Conservation (phyloP, 1,284 basidiomycete species). For the Cystobasidium sp. region DNA sequence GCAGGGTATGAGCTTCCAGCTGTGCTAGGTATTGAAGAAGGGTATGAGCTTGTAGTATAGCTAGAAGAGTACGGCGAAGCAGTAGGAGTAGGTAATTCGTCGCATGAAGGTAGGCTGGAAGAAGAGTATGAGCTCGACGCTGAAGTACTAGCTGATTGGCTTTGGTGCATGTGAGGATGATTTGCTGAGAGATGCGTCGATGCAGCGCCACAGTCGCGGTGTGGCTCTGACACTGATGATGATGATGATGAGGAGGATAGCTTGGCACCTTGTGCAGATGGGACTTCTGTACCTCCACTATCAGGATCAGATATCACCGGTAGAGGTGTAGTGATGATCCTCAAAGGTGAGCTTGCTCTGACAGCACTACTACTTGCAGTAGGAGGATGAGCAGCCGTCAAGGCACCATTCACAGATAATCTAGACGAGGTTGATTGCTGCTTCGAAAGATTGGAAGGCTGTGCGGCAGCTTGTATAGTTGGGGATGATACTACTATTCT, state of each 20-base stretch:
- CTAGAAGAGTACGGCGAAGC: constrained; percentile 15
- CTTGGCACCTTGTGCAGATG: too few species aligned
- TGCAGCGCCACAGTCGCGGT: too few species aligned
- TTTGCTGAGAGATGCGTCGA: too few species aligned
- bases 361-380: not conserved
- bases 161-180: too few species aligned
- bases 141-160: too few species aligned
- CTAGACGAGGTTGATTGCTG: not conserved
- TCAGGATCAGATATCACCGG: not conserved
- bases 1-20: not conserved
- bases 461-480: too few species aligned
- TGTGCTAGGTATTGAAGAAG: constrained; percentile 20
- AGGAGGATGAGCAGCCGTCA: not conserved
- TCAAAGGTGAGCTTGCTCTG: not conserved
- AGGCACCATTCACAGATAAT: not conserved
- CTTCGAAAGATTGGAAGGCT: not conserved
- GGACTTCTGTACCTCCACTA: too few species aligned
- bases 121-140: not conserved
- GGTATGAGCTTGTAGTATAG: not conserved
- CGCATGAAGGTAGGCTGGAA: not conserved
- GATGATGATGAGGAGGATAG: not conserved
- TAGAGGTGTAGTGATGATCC: not conserved
- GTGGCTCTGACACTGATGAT: not conserved
- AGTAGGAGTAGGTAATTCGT: constrained; percentile 1
- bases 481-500: too few species aligned